Base-by-base conservation (phyloP, 306 rosid species). In the Abrus precatorius region DNA sequence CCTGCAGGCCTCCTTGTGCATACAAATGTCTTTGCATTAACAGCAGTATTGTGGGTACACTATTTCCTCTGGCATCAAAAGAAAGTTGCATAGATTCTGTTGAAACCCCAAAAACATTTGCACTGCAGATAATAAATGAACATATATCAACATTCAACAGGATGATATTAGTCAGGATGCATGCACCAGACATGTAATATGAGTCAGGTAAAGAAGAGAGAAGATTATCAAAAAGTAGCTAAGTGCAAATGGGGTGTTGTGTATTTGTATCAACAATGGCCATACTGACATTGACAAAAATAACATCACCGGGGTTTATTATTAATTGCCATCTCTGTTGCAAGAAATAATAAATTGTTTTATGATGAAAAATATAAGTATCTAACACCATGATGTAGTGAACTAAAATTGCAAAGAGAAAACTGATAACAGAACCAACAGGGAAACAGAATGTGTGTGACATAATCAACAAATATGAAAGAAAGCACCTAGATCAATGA, bases 71-170 rank as follows among this genome's bases (percentile, higher is more conserved):
- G 50, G 97, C 90, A 86, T 96, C 99, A 75, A 96, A 93, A 11
- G 98, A 93, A 79, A 96, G 99, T 89, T 96, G 99, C 99, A 96
- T 96, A 8, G 99, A 96, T 79, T 96, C 98, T 3, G 99, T 96
- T 47, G 99, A 96, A 66, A 96, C 99, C 72, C 99, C 99, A 55
- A 96, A 96, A 76, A 96, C 99, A 78, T 64, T 93, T 57, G 99
- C 88, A 50, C 99, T 96, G 90, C 81, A 62, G 67, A 84, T 9
- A 75, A 67, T 60, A 67, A 84, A 85, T 56, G 52, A 68, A 81
- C 29, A 65, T 54, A 81, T 63, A 87, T 84, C 82, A 87, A 80
- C 10, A 53, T 77, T 88, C 67, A 82, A 84, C 28, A 12, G 41
- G 68, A 76, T 69, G 32, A 73, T 48, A 66, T 5, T 38, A 71